Percentiles rank a stretch among this genome's conserved stretches.
Evolutionary conservation across 495 filamentous ascomycete species (phyloP).

Genomic region (Aspergillus leporis): DNA sequence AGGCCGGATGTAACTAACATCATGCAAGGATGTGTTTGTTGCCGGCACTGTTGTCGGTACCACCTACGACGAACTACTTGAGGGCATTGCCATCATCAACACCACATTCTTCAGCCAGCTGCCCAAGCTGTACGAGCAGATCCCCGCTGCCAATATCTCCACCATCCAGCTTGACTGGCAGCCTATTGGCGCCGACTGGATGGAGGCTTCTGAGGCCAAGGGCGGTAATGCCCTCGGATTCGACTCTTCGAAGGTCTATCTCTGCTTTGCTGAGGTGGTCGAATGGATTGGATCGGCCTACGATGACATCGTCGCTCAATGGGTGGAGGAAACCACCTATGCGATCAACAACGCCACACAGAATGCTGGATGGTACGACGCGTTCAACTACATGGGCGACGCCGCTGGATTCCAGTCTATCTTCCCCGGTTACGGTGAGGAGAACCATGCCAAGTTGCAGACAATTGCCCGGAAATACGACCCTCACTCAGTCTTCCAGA

Average conservation of each 20-base stretch:
- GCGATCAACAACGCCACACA: conserved; percentile 36
- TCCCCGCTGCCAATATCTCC: conserved; percentile 34
- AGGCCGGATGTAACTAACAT: conserved; percentile 5
- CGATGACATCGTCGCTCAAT: conserved; percentile 30
- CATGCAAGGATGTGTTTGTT: conserved; percentile 34
- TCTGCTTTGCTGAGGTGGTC: conserved; percentile 41
- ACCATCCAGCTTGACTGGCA: conserved; percentile 45
- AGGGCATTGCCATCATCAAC: conserved; percentile 40
- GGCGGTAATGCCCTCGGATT: conserved; percentile 48
- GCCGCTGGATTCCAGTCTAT: conserved; percentile 35
- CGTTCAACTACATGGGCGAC: conserved; percentile 38
- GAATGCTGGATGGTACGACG: conserved; percentile 31
- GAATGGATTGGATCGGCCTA: conserved; percentile 38
- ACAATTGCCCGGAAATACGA: background rate
- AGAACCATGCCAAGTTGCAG: conserved; percentile 27
- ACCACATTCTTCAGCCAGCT: conserved; percentile 36
- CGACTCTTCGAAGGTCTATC: conserved; percentile 33
- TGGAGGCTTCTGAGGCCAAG: conserved; percentile 29
- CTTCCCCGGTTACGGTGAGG: conserved; percentile 35
- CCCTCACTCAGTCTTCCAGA: conserved; percentile 18
- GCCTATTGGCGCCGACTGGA: conserved; percentile 46
- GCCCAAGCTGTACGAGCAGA: conserved; percentile 30
- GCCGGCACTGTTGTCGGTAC: conserved; percentile 37
- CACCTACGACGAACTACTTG: conserved; percentile 27
- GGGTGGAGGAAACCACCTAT: conserved; percentile 36